phyloP scores from a whole-genome alignment of 2,329 filamentous ascomycete genomes.

The Elsinoe batatas region DNA sequence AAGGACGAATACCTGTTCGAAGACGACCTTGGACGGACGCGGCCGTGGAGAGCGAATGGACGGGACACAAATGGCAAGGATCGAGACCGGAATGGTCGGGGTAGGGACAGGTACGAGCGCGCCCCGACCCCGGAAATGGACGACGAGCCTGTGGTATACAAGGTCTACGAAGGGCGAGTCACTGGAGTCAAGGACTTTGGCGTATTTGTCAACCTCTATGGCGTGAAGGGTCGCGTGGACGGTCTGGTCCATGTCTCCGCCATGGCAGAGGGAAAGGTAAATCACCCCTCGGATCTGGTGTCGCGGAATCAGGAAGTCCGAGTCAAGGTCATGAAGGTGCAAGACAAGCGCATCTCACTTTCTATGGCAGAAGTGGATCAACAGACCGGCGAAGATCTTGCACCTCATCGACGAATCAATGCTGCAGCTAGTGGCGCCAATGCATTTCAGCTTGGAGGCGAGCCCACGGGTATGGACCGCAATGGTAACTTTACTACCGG shows the following conservation, averaged over 20 bases:
- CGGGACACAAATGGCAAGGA: constrained; percentile 36
- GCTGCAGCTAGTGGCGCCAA: constrained; percentile 87
- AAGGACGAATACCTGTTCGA: constrained; percentile 45
- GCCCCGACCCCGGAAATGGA: constrained; percentile 67
- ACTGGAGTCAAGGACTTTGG: constrained; percentile 94
- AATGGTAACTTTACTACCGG: constrained; percentile 43
- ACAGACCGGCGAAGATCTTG: constrained; percentile 70
- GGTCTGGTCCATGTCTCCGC: constrained; percentile 90
- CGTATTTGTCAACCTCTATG: constrained; percentile 83
- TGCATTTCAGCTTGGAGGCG: constrained; percentile 65
- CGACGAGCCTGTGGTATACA: constrained; percentile 68
- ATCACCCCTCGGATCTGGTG: constrained; percentile 82
- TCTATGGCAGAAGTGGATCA: constrained; percentile 99
- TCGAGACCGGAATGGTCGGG: constrained; percentile 31
- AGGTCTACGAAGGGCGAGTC: constrained; percentile 81
- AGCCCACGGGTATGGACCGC: constrained; percentile 42
- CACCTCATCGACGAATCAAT: constrained; percentile 65
- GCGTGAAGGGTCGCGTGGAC: constrained; percentile 79
- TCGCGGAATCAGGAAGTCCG: constrained; percentile 73
- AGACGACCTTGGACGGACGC: constrained; percentile 48
- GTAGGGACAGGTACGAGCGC: constrained; percentile 49
- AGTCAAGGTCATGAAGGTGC: constrained; percentile 83
- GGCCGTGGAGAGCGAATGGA: constrained; percentile 34
- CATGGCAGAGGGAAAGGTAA: constrained; percentile 76
- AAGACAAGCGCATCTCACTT: constrained; percentile 70